phyloP scores from a whole-genome alignment of 805 yeast genomes.

The Barnettozyma pratensis region DNA sequence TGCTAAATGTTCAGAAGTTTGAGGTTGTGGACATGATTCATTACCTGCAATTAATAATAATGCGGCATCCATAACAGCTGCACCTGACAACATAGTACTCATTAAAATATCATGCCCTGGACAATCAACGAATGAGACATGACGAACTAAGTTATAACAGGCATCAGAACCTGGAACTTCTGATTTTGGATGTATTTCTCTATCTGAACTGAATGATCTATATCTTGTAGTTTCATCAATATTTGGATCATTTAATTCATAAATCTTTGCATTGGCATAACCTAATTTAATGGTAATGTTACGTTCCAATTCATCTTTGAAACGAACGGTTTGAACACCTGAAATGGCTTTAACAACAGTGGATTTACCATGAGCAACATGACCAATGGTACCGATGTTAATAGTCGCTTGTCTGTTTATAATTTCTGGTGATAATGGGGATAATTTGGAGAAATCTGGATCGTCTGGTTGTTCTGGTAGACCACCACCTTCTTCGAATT shows the following conservation, averaged over 20 bases:
- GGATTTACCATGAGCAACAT: constrained; percentile 93
- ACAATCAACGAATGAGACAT: constrained; percentile 98
- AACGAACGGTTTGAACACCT: constrained; percentile 98
- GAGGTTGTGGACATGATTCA: constrained; percentile 99
- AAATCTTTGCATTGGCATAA: constrained; percentile 97
- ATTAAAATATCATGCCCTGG: constrained; percentile 99
- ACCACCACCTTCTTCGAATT: constrained; percentile 98
- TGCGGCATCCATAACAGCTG: constrained; percentile 99
- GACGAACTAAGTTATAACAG: constrained; percentile 86
- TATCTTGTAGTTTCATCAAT: constrained; percentile 95
- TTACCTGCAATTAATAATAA: constrained; percentile 93
- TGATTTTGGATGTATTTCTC: constrained; percentile 91
- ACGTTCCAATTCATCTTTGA: constrained; percentile 98
- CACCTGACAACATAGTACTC: constrained; percentile 99
- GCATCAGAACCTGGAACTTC: constrained; percentile 84
- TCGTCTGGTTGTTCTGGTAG: constrained; percentile 92
- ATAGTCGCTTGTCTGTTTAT: constrained; percentile 98
- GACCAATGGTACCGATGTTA: constrained; percentile 96
- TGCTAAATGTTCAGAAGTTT: constrained; percentile 98
- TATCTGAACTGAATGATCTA: constrained; percentile 89
- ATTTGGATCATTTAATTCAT: constrained; percentile 78
- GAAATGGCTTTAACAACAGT: constrained; percentile 95
- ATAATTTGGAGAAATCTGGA: constrained; percentile 76
- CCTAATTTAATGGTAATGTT: constrained; percentile 98
- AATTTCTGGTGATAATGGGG: constrained; percentile 91